Evolutionary conservation across 495 filamentous ascomycete genomes (phyloP).

Genomic region (Xylaria nigripes): DNA sequence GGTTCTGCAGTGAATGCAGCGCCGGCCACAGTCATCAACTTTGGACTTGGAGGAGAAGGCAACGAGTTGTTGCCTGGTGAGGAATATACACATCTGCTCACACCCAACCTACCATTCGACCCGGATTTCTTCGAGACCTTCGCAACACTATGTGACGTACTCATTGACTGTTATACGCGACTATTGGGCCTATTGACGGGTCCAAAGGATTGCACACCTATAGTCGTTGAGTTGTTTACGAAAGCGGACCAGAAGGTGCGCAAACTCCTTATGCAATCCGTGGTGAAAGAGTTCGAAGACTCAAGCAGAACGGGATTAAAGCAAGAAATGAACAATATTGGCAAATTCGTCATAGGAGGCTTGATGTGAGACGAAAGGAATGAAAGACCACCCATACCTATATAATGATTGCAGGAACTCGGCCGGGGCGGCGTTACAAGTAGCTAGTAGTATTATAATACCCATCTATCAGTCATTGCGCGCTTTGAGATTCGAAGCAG

Average conservation of each 20-base stretch:
- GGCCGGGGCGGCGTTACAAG: not conserved
- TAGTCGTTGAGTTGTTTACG: constrained; percentile 70
- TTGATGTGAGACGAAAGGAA: constrained; percentile 51
- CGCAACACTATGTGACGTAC: constrained; percentile 89
- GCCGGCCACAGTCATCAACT: constrained; percentile 36
- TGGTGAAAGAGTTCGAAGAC: constrained; percentile 92
- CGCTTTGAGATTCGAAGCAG: not conserved
- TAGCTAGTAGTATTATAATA: not conserved
- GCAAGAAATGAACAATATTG: constrained; percentile 72
- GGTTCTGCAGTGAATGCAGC: constrained; percentile 24
- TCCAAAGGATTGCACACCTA: constrained; percentile 51
- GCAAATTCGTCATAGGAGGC: constrained; percentile 82
- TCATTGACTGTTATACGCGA: constrained; percentile 85
- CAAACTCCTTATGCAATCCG: constrained; percentile 76
- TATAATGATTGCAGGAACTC: not conserved
- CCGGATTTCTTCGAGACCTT: constrained; percentile 97
- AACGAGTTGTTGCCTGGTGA: constrained; percentile 56
- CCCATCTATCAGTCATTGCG: not conserved
- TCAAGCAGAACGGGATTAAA: constrained; percentile 63
- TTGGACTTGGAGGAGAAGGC: constrained; percentile 32
- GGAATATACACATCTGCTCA: constrained; percentile 80
- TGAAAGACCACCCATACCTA: not conserved
- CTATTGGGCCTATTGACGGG: constrained; percentile 63
- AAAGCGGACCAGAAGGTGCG: constrained; percentile 81
- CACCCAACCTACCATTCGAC: constrained; percentile 90